Base-by-base conservation (phyloP, 2,329 filamentous ascomycete genomes). In the Aspergillus fijiensis region DNA sequence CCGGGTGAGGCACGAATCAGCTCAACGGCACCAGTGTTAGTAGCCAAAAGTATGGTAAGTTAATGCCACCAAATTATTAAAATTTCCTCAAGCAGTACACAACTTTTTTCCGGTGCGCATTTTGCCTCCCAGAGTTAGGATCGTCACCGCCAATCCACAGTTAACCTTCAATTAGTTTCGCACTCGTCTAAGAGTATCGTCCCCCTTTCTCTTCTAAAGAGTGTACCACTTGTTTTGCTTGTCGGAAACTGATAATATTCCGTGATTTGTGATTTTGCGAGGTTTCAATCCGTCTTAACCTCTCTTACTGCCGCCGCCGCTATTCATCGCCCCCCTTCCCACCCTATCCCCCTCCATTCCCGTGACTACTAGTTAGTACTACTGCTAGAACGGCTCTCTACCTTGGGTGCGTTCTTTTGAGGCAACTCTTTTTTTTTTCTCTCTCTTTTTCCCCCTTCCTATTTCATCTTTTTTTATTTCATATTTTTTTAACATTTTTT, bases 91-190 rank as follows among this genome's bases (percentile, higher is more conserved):
- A 57, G 58, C 59, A 49, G 39, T 59, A 59, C 62, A 60, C 58
- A 52, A 59, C 49, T 60, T 57, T 29, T 49, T 35, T 23, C 39
- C 31, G 50, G 50, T 54, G 11, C 10, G 49, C 55, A 63, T 60
- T 60, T 66, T 61, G 58, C 67, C 66, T 66, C 64, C 62, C 60
- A 57, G 65, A 67, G 67, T 64, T 60, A 60, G 33, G 66, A 68
- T 68, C 65, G 65, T 65, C 66, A 66, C 64, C 62, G 63, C 62
- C 60, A 61, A 60, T 57, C 58, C 56, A 57, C 57, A 65, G 42
- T 55, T 55, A 55, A 65, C 55, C 55, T 63, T 53, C 51, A 58
- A 64, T 62, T 55, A 60, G 56, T 61, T 52, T 60, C 53, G 54
- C 51, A 54, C 58, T 55, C 57, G 62, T 59, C 57, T 54, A 55